Conservation (phyloP, 768 basidiomycete species). For the Boletus coccyginus region DNA sequence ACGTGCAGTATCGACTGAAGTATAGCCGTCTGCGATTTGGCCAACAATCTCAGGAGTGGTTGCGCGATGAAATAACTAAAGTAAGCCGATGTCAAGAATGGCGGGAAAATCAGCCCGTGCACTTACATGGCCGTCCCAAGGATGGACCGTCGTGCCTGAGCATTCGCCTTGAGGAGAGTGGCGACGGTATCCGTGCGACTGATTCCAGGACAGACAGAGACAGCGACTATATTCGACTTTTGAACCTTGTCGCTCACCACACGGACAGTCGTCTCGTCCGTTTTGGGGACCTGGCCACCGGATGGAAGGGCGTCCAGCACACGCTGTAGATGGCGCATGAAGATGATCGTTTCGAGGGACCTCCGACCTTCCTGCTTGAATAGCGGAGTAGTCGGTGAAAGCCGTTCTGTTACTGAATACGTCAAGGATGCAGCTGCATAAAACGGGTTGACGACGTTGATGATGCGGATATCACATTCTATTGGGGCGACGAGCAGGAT, state of each 20-base stretch:
- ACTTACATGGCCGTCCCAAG: conserved; percentile 52
- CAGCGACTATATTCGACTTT: conserved; percentile 71
- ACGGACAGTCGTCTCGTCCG: conserved; percentile 30
- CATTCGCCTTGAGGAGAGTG: conserved; percentile 31
- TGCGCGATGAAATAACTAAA: conserved; percentile 63
- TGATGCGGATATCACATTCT: conserved; percentile 89
- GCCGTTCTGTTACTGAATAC: conserved; percentile 31
- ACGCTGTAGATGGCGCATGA: conserved; percentile 80
- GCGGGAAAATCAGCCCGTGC: background rate
- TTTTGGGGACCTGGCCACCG: conserved; percentile 49
- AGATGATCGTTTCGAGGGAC: conserved; percentile 57
- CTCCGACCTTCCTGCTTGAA: conserved; percentile 63
- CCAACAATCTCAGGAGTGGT: conserved; percentile 64
- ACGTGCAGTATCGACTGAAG: conserved; percentile 81
- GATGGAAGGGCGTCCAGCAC: conserved; percentile 78
- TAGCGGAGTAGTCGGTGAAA: conserved; percentile 27
- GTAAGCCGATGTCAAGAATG: background rate
- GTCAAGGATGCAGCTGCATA: conserved; percentile 74
- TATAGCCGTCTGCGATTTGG: conserved; percentile 61
- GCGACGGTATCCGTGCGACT: conserved; percentile 69
- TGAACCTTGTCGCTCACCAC: conserved; percentile 45
- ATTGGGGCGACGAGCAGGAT: conserved; percentile 75
- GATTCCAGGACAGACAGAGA: conserved; percentile 74
- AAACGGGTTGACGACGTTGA: conserved; percentile 84
- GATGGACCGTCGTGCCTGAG: conserved; percentile 37